Evolutionary conservation across 441 rosid genomes (phyloP).

Genomic region (Mallotus repandus): DNA sequence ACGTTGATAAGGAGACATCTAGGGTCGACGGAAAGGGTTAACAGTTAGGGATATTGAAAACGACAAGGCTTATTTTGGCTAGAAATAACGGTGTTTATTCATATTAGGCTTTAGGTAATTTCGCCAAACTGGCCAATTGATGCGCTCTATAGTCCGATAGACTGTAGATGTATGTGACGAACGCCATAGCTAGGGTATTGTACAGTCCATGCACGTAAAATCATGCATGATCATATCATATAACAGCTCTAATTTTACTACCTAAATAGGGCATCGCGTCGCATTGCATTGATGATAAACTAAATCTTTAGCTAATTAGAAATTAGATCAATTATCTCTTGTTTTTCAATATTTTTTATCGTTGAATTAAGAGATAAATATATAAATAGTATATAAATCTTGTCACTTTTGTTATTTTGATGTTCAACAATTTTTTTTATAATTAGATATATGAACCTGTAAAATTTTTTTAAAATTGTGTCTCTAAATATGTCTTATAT

Average conservation of each 20-base stretch:
- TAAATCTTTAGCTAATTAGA: no score
- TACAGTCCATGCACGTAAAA: constrained; percentile 19
- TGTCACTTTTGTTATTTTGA: no score
- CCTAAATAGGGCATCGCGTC: not conserved
- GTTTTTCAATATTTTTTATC: no score
- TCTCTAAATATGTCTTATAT: no score
- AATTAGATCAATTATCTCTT: not conserved
- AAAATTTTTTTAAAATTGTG: no score
- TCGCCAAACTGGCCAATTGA: constrained; percentile 14
- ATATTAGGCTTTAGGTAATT: constrained; percentile 12
- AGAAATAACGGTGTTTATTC: constrained; percentile 8
- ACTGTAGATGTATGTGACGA: no score
- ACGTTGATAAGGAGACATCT: constrained; percentile 33
- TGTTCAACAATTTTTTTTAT: no score
- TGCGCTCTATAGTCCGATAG: not conserved
- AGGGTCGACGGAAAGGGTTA: constrained; percentile 13
- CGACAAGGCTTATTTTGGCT: constrained; percentile 24
- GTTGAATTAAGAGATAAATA: no score
- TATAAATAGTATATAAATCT: no score
- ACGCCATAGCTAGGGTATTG: not conserved
- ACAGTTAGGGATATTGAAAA: constrained; percentile 13
- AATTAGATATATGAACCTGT: no score
- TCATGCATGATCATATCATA: constrained; percentile 1
- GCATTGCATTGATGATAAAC: not conserved
- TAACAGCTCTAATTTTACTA: not conserved